Base-by-base conservation (phyloP, 2,329 filamentous ascomycete species). In the Phyllosticta capitalensis region DNA sequence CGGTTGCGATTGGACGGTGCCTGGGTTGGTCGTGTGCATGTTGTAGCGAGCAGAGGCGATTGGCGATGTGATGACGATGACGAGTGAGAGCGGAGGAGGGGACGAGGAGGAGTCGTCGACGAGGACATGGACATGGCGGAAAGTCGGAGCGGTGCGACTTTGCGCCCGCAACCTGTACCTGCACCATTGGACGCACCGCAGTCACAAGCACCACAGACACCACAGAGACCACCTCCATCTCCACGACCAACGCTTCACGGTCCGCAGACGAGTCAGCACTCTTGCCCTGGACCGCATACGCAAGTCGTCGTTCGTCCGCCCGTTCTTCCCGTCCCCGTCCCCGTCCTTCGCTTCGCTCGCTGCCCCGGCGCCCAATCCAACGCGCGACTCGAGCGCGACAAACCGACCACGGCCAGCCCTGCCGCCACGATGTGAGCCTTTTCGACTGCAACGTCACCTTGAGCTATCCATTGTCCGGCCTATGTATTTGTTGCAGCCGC, bases 401-500 rank as follows among this genome's bases (percentile, higher is more conserved):
- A 45, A 45, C 17, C 38, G 38, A 19, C 38, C 38, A 45, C n/a
- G 38, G 17, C 17, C 38, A 45, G 38, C 38, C 38, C 38, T 45
- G 38, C 38, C 38, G 38, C 38, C 17, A 45, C 38, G 38, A 45
- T 45, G 38, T 45, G 38, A 45, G 38, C 38, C 38, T 19, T 6
- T 7, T 3, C 38, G 14, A n/a, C n/a, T n/a, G 38, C 38, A 45
- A 45, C 38, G 38, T 45, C 38, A 45, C 17, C 12, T n/a, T 14
- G n/a, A n/a, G 24, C 24, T 26, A 26, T 26, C 7, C 24, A 26
- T 26, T 7, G 24, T 7, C 7, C 24, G 24, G 24, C 24, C 24
- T 7, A 26, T 45, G 38, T 59, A 54, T 54, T 54, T 59, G 51
- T 54, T 54, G 38, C 38, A 19, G 17, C 50, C 56, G 51, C 51